Base-by-base conservation (phyloP, 768 basidiomycete species). In the Leccinum broughii region DNA sequence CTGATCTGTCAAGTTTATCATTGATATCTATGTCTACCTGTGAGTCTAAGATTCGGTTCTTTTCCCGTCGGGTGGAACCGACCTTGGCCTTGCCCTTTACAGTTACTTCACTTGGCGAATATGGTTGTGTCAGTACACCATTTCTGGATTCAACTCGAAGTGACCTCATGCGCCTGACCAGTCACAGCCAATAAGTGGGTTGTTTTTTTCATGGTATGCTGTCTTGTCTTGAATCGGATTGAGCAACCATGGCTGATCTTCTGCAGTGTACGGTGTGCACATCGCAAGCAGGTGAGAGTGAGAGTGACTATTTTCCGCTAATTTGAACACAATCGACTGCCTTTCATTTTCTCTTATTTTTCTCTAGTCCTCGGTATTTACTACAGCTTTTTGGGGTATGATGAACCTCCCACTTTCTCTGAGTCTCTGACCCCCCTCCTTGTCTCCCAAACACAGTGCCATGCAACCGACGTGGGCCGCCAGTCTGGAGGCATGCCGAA, bases 101-200 rank as follows among this genome's bases (percentile, higher is more conserved):
- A 72, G 70, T 3, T 71, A 71, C 58, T 71, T 71, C 41, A 70
- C 66, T 5, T 71, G 70, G 70, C 59, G 70, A 4, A 59, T 71
- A 66, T 71, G 70, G 71, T 8, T 64, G 44, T 71, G 70, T 71
- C 37, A 55, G 69, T 62, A 37, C 17, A n/a, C 13, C 32, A 1
- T 13, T 54, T 24, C 48, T 2, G 30, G 7, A 8, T 6, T 58
- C 37, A 26, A 3, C 15, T 30, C 17, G 9, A 8, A 14, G 26
- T 1, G 17, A 9, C 54, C 61, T 70, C 51, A 70, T 26, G 0
- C 0, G 0, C 50, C 55, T 10, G 6, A 57, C 41, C 28, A 71
- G 70, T 71, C 55, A 64, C 61, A 1, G 56, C n/a, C 14, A 62
- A 41, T 15, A 41, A 2, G 48, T 63, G 60, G 58, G 62, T 71